Percentiles rank a stretch among this genome's conserved stretches.
These are phyloP conservation scores for Cyclostephanos tholiformis DNA, from an alignment of 108 stramenopile species.

Conservation along the genomic window DNA sequence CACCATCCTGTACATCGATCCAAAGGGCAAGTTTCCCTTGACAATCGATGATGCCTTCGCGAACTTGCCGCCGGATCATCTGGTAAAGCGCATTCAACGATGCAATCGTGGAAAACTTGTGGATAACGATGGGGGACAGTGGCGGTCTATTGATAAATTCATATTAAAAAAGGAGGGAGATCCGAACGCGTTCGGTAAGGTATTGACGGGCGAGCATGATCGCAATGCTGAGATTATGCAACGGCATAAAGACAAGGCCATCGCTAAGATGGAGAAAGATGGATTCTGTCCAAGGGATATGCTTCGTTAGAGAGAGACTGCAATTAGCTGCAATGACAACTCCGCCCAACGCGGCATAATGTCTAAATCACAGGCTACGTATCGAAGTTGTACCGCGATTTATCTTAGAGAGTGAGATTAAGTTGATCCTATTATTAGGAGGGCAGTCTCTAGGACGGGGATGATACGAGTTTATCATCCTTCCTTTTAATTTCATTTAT, in stretches of 20 bases:
- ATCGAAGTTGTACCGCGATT: no score
- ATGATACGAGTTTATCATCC: no score
- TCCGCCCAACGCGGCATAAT: no score
- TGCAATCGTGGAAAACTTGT: constrained; percentile 6
- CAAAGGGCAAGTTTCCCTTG: background rate
- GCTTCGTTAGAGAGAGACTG: constrained; percentile 3
- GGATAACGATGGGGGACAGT: background rate
- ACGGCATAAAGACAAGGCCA: background rate
- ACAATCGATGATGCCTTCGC: constrained; percentile 9
- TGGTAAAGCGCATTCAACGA: constrained; percentile 12
- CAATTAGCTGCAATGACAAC: no score
- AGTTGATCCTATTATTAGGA: no score
- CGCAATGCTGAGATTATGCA: background rate
- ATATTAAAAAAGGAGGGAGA: constrained; percentile 6
- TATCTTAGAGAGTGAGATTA: no score
- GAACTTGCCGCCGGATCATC: constrained; percentile 9
- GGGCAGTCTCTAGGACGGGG: no score
- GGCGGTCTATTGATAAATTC: constrained; percentile 3
- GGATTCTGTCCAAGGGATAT: constrained; percentile 19
- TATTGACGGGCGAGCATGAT: background rate
- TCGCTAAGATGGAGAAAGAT: constrained; percentile 15
- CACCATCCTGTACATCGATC: constrained; percentile 11
- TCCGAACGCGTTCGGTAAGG: background rate
- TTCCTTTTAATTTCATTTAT: background rate
- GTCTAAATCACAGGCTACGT: no score